A percentile compares a stretch with the other conserved stretches of the same genome.
phyloP scores from a whole-genome alignment of 805 yeast genomes.

The Cyberlindnera meyerae region DNA sequence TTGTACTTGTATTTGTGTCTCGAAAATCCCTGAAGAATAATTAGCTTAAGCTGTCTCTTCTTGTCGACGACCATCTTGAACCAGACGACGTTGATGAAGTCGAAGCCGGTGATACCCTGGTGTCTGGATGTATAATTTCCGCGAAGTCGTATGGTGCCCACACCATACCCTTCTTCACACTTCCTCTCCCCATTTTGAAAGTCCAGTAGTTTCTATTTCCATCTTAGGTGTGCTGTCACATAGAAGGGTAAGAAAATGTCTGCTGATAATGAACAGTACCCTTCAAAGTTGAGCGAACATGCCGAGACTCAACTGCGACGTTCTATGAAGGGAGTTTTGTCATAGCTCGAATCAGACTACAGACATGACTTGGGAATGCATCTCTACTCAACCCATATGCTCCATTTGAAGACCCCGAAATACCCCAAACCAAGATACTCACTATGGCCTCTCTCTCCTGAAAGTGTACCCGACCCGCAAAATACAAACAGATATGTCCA shows the following conservation, averaged over 20 bases:
- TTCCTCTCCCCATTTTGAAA: too few relatives aligned
- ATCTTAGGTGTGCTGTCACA: too few relatives aligned
- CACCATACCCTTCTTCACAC: too few relatives aligned
- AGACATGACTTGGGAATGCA: conserved; percentile 58
- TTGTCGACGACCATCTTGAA: too few relatives aligned
- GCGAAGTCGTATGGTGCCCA: neutral
- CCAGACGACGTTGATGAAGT: too few relatives aligned
- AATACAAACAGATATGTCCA: conserved; percentile 2
- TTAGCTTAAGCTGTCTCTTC: too few relatives aligned
- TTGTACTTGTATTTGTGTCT: conserved; percentile 11
- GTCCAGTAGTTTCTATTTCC: too few relatives aligned
- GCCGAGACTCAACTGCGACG: conserved; percentile 7
- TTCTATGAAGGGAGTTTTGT: conserved; percentile 25
- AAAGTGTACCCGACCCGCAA: conserved; percentile 35
- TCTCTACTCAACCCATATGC: conserved; percentile 51
- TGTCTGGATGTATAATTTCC: neutral
- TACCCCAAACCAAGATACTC: conserved; percentile 43
- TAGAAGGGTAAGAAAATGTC: too few relatives aligned
- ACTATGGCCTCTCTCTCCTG: conserved; percentile 51
- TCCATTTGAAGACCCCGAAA: conserved; percentile 32
- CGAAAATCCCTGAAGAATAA: too few relatives aligned
- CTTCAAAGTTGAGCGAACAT: neutral
- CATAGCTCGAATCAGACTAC: conserved; percentile 44
- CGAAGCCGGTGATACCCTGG: neutral
- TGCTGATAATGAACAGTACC: neutral